Conservation (phyloP, 2,329 filamentous ascomycete genomes). For the Phialemoniopsis sp. region DNA sequence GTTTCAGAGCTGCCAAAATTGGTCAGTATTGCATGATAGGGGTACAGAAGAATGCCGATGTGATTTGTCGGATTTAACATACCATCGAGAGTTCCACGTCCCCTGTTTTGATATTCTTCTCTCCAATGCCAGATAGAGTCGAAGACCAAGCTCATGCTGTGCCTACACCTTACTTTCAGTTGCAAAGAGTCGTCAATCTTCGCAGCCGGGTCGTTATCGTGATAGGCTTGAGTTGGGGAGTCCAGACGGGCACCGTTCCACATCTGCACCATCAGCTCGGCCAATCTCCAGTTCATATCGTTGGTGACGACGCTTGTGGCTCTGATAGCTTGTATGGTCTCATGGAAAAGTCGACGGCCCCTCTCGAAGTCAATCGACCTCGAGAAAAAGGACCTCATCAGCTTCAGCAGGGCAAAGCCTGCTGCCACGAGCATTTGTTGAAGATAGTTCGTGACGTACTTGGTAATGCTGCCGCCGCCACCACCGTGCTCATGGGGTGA, state of each 20-base stretch:
- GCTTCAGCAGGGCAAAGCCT: slow-evolving; percentile 71
- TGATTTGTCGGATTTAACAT: slow-evolving; percentile 28
- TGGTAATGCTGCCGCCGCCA: slow-evolving; percentile 45
- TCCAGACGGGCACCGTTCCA: slow-evolving; percentile 68
- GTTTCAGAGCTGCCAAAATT: slow-evolving; percentile 63
- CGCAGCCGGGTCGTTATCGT: slow-evolving; percentile 43
- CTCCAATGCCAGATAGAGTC: slow-evolving; percentile 85
- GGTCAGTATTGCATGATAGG: slow-evolving; percentile 17
- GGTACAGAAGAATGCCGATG: too few relatives aligned
- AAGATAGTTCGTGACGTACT: slow-evolving; percentile 70
- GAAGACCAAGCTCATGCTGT: slow-evolving; percentile 82
- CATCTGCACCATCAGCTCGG: slow-evolving; percentile 83
- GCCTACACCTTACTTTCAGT: slow-evolving; percentile 76
- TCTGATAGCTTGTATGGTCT: slow-evolving; percentile 66
- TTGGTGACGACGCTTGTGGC: slow-evolving; percentile 72
- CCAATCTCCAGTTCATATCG: slow-evolving; percentile 74
- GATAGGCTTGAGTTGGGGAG: slow-evolving; percentile 38
- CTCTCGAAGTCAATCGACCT: slow-evolving; percentile 66
- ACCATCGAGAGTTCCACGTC: slow-evolving; percentile 68
- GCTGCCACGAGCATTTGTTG: slow-evolving; percentile 84
- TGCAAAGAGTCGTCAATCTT: slow-evolving; percentile 68
- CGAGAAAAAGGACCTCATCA: slow-evolving; percentile 74
- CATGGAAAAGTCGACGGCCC: slow-evolving; percentile 65
- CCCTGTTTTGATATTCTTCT: slow-evolving; percentile 71
- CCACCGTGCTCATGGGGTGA: slow-evolving; percentile 32